Conservation (phyloP, 139 green algal species). For the Coccomyxa sp. region DNA sequence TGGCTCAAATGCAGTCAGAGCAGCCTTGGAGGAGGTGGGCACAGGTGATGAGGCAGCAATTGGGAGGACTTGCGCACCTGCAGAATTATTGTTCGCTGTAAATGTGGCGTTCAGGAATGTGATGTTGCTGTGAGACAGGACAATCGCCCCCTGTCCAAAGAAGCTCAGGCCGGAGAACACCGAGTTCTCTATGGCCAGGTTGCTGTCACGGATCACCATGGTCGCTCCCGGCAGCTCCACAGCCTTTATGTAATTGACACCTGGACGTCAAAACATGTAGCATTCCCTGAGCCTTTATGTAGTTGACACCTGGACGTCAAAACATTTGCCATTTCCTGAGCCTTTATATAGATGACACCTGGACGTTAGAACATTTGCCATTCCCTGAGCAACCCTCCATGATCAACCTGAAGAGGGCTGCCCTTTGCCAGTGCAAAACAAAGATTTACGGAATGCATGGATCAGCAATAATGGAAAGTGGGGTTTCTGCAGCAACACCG, state of each 20-base stretch:
- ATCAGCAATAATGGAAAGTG: not conserved
- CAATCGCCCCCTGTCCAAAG: not conserved
- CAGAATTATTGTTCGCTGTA: not conserved
- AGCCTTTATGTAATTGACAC: slow-evolving; percentile 8
- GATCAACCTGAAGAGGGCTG: too few relatives aligned
- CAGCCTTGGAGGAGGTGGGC: not conserved
- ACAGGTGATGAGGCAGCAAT: not conserved
- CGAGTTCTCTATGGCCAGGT: slow-evolving; percentile 5
- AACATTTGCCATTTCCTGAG: not conserved
- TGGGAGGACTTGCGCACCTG: not conserved
- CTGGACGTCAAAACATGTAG: not conserved
- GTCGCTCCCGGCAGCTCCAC: slow-evolving; percentile 5
- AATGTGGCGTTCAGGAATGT: slow-evolving; percentile 14
- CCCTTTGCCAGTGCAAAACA: too few relatives aligned
- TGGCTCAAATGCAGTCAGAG: too few relatives aligned
- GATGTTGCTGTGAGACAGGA: not conserved
- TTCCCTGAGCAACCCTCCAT: not conserved
- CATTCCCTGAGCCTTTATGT: not conserved
- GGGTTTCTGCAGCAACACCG: not conserved
- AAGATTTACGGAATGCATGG: too few relatives aligned
- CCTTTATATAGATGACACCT: slow-evolving; percentile 7
- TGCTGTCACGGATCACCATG: not conserved
- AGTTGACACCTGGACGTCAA: slow-evolving; percentile 6
- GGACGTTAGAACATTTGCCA: not conserved
- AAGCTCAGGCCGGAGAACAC: not conserved